Evolutionary conservation across 176 grass and related monocot genomes (phyloP).

Genomic region (Rhynchospora breviuscula): DNA sequence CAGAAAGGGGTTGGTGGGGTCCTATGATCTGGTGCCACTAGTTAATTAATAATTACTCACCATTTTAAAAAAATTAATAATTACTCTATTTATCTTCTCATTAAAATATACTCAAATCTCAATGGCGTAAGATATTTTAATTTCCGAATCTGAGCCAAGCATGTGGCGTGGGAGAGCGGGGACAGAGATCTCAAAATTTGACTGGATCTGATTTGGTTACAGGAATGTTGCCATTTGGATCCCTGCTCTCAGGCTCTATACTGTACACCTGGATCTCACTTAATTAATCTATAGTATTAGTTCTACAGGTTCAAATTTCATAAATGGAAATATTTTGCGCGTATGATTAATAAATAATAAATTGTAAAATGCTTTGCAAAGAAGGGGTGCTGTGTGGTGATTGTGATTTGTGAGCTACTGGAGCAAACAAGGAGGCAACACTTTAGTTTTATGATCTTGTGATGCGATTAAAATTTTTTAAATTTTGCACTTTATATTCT

Average conservation of each 20-base stretch:
- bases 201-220: background rate
- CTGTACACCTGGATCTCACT: background rate
- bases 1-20: background rate
- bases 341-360: no score
- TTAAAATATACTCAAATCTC: background rate
- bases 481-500: no score
- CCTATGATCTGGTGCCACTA: background rate
- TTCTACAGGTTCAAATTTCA: background rate
- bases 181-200: background rate
- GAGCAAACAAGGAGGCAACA: no score
- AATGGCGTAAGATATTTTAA: background rate
- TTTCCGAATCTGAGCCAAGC: background rate
- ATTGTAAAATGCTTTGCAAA: no score
- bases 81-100: background rate
- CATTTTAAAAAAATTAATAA: no score
- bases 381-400: no score
- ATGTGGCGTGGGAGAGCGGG: background rate
- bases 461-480: no score
- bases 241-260: background rate
- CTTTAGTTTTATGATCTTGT: no score
- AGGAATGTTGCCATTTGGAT: conserved; percentile 1
- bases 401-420: no score
- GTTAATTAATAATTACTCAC: no score
- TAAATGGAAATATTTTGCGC: background rate
- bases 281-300: background rate